Conservation (phyloP, 2,329 filamentous ascomycete species). For the Juglanconis sp. region DNA sequence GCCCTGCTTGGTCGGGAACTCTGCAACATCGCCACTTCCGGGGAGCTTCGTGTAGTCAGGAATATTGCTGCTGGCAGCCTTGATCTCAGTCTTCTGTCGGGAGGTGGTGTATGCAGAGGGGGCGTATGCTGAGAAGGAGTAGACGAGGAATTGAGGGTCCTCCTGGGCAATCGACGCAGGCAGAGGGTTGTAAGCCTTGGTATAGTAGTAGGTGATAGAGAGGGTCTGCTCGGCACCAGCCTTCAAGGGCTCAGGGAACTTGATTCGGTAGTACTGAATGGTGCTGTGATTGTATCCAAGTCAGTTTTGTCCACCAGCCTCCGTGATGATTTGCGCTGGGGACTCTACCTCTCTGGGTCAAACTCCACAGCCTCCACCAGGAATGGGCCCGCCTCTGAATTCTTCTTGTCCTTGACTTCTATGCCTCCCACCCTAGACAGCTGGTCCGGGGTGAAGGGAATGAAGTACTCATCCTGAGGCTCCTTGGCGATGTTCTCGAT, state of each 20-base stretch:
- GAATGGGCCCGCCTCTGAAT: constrained; percentile 65
- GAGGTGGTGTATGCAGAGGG: constrained; percentile 79
- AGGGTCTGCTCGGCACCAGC: constrained; percentile 79
- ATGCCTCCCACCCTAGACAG: constrained; percentile 77
- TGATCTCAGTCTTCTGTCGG: constrained; percentile 97
- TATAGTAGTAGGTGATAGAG: constrained; percentile 78
- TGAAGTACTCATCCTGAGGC: constrained; percentile 84
- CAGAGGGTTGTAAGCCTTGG: constrained; percentile 75
- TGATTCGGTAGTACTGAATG: constrained; percentile 80
- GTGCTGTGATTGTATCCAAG: constrained; percentile 44
- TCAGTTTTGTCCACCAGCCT: not conserved
- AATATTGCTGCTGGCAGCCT: constrained; percentile 73
- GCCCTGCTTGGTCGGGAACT: constrained; percentile 76
- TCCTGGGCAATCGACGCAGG: constrained; percentile 80
- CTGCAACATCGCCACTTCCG: constrained; percentile 56
- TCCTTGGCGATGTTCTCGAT: constrained; percentile 81
- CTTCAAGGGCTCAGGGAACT: constrained; percentile 71
- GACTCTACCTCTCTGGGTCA: constrained; percentile 54
- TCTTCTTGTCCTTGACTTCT: constrained; percentile 91
- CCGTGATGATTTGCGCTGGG: not conserved
- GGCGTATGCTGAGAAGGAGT: constrained; percentile 81
- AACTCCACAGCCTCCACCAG: constrained; percentile 65
- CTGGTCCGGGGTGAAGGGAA: constrained; percentile 77
- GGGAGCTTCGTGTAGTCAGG: constrained; percentile 80
- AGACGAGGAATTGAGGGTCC: constrained; percentile 81